phyloP scores from a whole-genome alignment of 2,329 filamentous ascomycete species.

The Phyllosticta paracitricarpa region DNA sequence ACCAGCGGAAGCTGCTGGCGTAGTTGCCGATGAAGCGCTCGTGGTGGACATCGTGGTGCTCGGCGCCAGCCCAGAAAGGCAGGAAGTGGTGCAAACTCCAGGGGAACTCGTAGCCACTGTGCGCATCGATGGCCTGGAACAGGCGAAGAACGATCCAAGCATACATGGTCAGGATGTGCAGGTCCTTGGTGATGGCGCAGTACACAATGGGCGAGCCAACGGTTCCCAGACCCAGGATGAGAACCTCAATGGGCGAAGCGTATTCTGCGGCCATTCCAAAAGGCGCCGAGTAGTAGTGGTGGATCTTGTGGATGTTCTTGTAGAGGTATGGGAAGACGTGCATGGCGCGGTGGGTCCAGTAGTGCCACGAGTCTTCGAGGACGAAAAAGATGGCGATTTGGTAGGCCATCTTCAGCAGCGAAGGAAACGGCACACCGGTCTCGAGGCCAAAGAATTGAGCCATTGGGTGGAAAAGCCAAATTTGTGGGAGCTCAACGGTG shows the following conservation, averaged over 20 bases:
- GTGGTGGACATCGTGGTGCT: conserved; percentile 95
- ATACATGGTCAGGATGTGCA: conserved; percentile 98
- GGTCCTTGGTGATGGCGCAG: conserved; percentile 70
- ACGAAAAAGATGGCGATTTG: conserved; percentile 94
- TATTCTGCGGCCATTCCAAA: conserved; percentile 97
- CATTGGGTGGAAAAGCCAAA: conserved; percentile 98
- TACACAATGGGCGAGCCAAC: conserved; percentile 75
- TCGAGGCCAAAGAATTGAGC: conserved; percentile 85
- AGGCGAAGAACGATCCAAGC: conserved; percentile 86
- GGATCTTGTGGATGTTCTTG: conserved; percentile 96
- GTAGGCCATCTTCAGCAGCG: conserved; percentile 72
- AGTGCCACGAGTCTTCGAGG: conserved; percentile 95
- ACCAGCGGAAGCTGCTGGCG: conserved; percentile 96
- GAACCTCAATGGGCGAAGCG: conserved; percentile 92
- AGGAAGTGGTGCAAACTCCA: conserved; percentile 94
- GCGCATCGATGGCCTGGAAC: conserved; percentile 95
- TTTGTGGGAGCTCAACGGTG: conserved; percentile 95
- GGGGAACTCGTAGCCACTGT: conserved; percentile 97
- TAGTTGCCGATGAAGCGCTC: conserved; percentile 99
- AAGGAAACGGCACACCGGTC: conserved; percentile 82
- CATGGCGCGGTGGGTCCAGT: conserved; percentile 87
- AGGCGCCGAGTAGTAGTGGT: conserved; percentile 96
- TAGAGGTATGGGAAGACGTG: conserved; percentile 85
- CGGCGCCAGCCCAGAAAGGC: conserved; percentile 94
- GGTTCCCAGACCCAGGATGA: conserved; percentile 82